Base-by-base conservation (phyloP, 2,329 filamentous ascomycete genomes). In the Capronia americana region DNA sequence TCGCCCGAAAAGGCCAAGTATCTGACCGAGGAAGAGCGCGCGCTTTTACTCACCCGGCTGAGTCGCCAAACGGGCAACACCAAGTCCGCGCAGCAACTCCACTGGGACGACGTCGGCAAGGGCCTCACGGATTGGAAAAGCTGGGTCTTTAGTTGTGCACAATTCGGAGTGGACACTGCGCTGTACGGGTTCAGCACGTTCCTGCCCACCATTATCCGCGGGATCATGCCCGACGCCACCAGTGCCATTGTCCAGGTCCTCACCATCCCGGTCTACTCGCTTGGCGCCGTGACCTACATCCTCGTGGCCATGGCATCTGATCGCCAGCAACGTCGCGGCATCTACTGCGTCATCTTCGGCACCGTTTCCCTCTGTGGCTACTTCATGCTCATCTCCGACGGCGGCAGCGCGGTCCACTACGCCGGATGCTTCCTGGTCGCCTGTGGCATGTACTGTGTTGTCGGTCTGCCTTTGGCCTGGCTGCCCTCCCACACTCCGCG, bases 131-230 rank as follows among this genome's bases (percentile, higher is more conserved):
- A 93, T 76, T 92, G 89, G 89, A 92, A 90, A 74, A 86, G 91
- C 26, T 92, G 87, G 83, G 26, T n/a, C 5, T 54, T 63, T 28
- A 17, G 23, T 3, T 30, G 38, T 12, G 34, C 17, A 4, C 89
- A 92, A 75, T 93, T 92, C 74, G 89, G 90, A 3, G 83, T 85
- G 17, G 89, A 92, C 73, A 91, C 88, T 0, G 90, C 93, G 86
- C 82, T 93, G 0, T 93, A 93, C 74, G 89, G 90, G 4, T 93
- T 88, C n/a, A 44, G 26, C 59, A 92, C 89, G 0, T 93, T 93
- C 74, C 78, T 94, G 51, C 91, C 91, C 0, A 92, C 90, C 2
- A 93, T 94, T 70, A 92, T 94, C 75, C 81, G 86, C 48, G 87
- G 84, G 4, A 85, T 93, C 58, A 88, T 89, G 2, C 46, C 46